phyloP scores from a whole-genome alignment of 768 basidiomycete genomes.

The Leccinum disarticulatum region DNA sequence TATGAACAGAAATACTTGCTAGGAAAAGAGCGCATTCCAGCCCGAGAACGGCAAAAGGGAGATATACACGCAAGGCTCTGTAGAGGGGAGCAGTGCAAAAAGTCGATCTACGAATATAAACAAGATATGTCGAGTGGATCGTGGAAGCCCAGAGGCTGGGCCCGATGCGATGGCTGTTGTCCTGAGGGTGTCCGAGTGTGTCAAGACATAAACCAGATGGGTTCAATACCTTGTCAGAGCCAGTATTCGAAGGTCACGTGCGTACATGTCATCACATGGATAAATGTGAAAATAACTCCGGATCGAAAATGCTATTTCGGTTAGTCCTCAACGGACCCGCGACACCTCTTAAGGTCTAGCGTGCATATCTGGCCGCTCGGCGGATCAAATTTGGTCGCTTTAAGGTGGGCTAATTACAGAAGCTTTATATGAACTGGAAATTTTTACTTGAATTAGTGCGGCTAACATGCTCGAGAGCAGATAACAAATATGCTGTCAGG shows the following conservation, averaged over 20 bases:
- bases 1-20: conserved; percentile 20
- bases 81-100: conserved; percentile 6
- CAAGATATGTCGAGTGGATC: conserved; percentile 21
- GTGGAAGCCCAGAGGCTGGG: conserved; percentile 9
- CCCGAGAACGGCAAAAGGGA: conserved; percentile 7
- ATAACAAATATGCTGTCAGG: too few relatives aligned
- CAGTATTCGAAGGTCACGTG: conserved; percentile 26
- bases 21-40: conserved; percentile 25
- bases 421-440: neutral
- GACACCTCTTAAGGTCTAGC: neutral
- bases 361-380: neutral
- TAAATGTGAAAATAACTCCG: conserved; percentile 15
- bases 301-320: neutral
- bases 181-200: conserved; percentile 9
- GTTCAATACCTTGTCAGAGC: conserved; percentile 15
- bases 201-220: conserved; percentile 25
- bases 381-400: neutral
- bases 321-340: neutral
- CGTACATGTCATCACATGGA: conserved; percentile 4
- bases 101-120: conserved; percentile 20
- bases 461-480: neutral
- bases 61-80: conserved; percentile 16
- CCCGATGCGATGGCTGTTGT: conserved; percentile 11
- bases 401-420: neutral
- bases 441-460: neutral